A percentile compares a stretch with the other conserved stretches of the same genome.
Conservation (phyloP, 768 basidiomycete species). For the Paxillus rubicundulus region DNA sequence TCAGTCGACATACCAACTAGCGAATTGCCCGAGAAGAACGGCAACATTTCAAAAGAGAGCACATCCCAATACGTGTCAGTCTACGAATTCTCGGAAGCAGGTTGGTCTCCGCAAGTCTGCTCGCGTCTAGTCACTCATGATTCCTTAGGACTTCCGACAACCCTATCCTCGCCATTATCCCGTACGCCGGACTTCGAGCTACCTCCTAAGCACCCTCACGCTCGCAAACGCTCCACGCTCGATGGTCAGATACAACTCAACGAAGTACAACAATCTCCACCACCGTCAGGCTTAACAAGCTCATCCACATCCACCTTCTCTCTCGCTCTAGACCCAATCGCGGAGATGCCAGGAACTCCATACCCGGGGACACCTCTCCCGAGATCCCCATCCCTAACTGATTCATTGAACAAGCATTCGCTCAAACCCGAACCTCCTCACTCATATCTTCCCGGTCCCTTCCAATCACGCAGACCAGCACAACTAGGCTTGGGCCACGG, state of each 20-base stretch:
- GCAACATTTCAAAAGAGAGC: constrained; percentile 1
- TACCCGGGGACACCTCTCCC: constrained; percentile 38
- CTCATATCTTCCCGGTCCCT: constrained; percentile 31
- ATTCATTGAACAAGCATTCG: constrained; percentile 21
- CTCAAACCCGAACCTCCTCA: constrained; percentile 34
- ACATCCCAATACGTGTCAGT: constrained; percentile 30
- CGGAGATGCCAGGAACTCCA: constrained; percentile 40
- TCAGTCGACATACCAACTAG: constrained; percentile 60
- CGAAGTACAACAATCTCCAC: constrained; percentile 24
- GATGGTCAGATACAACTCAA: constrained; percentile 45
- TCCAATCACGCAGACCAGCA: constrained; percentile 32
- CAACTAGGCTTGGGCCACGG: constrained; percentile 50
- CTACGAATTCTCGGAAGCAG: constrained; percentile 27
- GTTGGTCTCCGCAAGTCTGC: constrained; percentile 7
- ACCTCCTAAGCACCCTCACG: constrained; percentile 68
- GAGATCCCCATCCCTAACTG: constrained; percentile 25
- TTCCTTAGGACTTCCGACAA: constrained; percentile 1
- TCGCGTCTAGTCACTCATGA: constrained; percentile 5
- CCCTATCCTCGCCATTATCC: constrained; percentile 32
- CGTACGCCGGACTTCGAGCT: constrained; percentile 53
- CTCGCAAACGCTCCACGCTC: constrained; percentile 67
- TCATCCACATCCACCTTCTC: constrained; percentile 50
- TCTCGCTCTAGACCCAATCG: constrained; percentile 47
- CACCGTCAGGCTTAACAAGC: constrained; percentile 21
- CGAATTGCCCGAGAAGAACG: constrained; percentile 38